A percentile compares a stretch with the other conserved stretches of the same genome.
phyloP scores from a whole-genome alignment of 306 rosid species.

The Vigna hirtella region DNA sequence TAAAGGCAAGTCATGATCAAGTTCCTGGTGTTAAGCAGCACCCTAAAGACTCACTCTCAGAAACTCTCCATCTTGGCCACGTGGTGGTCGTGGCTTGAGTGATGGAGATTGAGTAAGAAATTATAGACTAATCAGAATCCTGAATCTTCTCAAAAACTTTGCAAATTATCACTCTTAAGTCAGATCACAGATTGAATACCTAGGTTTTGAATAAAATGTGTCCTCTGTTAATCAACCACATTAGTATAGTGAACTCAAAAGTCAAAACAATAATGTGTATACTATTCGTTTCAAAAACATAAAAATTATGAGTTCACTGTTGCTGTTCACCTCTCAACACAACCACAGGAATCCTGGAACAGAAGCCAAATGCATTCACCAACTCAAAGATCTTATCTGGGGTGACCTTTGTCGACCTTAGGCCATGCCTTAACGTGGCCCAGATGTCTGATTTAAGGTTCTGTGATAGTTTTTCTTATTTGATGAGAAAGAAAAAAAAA shows the following conservation, averaged over 20 bases:
- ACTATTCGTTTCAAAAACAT: not conserved
- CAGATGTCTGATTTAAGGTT: constrained; percentile 45
- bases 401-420: constrained; percentile 39
- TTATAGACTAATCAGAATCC: constrained; percentile 5
- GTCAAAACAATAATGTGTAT: constrained; percentile 36
- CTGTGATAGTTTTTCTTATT: constrained; percentile 6
- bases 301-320: not conserved
- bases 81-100: not conserved
- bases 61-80: not conserved
- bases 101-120: not conserved
- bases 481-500: not conserved
- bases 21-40: not conserved
- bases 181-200: not conserved
- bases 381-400: constrained; percentile 26
- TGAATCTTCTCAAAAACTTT: not conserved
- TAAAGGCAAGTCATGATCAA: not conserved
- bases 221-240: not conserved
- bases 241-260: not conserved
- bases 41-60: not conserved
- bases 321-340: constrained; percentile 6
- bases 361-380: constrained; percentile 27
- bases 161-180: not conserved
- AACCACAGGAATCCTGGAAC: constrained; percentile 40
- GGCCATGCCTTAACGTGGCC: constrained; percentile 26
- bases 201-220: not conserved